Evolutionary conservation across 192 early-diverging fungal genomes (phyloP).

Genomic region (Mortierella claussenii): DNA sequence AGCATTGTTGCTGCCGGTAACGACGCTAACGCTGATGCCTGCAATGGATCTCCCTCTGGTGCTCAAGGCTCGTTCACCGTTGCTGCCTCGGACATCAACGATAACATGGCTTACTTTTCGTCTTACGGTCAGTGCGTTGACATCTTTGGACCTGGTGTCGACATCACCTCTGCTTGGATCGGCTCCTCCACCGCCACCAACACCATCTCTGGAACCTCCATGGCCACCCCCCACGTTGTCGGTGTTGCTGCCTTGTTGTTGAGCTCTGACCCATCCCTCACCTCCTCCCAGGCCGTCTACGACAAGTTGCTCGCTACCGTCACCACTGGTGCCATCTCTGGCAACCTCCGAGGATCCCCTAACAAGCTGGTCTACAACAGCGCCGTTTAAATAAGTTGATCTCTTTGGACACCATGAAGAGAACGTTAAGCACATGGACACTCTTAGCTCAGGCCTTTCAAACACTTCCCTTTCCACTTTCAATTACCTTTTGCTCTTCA

Average conservation of each 20-base stretch:
- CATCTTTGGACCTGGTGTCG: slow-evolving; percentile 66
- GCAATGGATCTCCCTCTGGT: slow-evolving; percentile 58
- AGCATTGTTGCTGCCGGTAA: slow-evolving; percentile 75
- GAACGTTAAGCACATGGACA: too few relatives aligned
- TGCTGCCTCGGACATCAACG: slow-evolving; percentile 62
- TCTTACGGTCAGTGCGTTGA: slow-evolving; percentile 71
- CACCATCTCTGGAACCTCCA: slow-evolving; percentile 92
- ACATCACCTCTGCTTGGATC: slow-evolving; percentile 61
- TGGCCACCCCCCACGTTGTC: slow-evolving; percentile 88
- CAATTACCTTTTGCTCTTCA: too few relatives aligned
- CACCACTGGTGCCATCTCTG: slow-evolving; percentile 56
- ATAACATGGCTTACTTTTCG: slow-evolving; percentile 73
- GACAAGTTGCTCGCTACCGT: slow-evolving; percentile 59
- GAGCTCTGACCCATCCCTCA: slow-evolving; percentile 49
- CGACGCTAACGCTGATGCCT: slow-evolving; percentile 59
- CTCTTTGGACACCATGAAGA: too few relatives aligned
- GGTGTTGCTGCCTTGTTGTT: slow-evolving; percentile 77
- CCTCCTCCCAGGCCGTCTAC: slow-evolving; percentile 49
- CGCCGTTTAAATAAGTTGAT: slow-evolving; percentile 28
- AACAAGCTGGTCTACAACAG: slow-evolving; percentile 35
- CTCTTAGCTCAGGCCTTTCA: too few relatives aligned
- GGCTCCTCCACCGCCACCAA: slow-evolving; percentile 80
- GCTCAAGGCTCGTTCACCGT: slow-evolving; percentile 58
- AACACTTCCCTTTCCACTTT: too few relatives aligned
- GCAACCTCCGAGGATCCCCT: slow-evolving; percentile 19